Conservation (phyloP, 1,284 basidiomycete genomes). For the Ceratobasidium sp. region DNA sequence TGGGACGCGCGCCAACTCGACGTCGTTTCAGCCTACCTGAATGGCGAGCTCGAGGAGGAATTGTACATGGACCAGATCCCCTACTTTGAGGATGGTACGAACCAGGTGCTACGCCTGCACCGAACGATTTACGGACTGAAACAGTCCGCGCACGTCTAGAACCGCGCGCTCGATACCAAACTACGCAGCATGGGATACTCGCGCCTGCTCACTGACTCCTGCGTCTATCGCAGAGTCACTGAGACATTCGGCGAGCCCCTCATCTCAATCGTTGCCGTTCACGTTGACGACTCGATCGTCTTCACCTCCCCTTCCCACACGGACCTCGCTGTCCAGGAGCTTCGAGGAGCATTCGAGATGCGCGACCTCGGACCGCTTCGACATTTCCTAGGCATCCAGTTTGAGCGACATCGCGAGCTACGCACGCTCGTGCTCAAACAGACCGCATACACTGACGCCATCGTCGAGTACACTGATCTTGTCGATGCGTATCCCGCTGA, state of each 20-base stretch:
- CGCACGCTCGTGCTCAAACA: neutral
- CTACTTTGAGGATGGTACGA: constrained; percentile 49
- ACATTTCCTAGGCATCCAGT: constrained; percentile 37
- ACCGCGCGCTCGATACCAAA: neutral
- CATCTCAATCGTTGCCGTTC: constrained; percentile 4
- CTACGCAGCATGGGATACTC: neutral
- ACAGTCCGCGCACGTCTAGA: constrained; percentile 48
- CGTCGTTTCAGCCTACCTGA: constrained; percentile 53
- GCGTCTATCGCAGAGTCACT: constrained; percentile 1
- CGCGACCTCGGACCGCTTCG: constrained; percentile 24
- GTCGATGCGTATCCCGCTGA: constrained; percentile 4
- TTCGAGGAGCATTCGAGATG: constrained; percentile 24
- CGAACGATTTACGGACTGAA: constrained; percentile 52
- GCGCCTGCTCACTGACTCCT: neutral
- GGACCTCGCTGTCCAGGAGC: neutral
- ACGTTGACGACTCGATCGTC: constrained; percentile 35
- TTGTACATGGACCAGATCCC: constrained; percentile 58
- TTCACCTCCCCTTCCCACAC: constrained; percentile 8
- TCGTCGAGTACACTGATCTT: constrained; percentile 6
- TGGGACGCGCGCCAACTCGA: constrained; percentile 55
- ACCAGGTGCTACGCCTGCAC: constrained; percentile 43
- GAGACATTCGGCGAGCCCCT: neutral
- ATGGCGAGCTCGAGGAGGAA: constrained; percentile 55
- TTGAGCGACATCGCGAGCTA: neutral
- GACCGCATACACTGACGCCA: constrained; percentile 16